Conservation (phyloP, 768 basidiomycete genomes). For the Solioccasus polychromus region DNA sequence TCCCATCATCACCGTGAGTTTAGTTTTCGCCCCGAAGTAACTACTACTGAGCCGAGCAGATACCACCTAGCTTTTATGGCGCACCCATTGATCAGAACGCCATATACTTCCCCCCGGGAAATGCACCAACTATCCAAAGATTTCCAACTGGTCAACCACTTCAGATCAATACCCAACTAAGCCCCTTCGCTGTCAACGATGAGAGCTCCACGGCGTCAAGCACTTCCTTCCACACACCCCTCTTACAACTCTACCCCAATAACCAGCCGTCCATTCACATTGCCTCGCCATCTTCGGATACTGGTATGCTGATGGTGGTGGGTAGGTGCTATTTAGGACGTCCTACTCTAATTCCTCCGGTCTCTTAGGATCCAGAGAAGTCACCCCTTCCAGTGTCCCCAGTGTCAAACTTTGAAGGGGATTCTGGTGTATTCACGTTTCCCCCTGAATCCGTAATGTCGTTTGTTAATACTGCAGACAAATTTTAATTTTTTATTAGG, state of each 20-base stretch:
- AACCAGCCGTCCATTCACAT: conserved; percentile 7
- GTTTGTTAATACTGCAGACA: background rate
- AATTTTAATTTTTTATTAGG: conserved; percentile 15
- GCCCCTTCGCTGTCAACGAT: conserved; percentile 3
- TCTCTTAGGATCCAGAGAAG: conserved; percentile 10
- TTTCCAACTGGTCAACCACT: conserved; percentile 14
- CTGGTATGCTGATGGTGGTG: conserved; percentile 6
- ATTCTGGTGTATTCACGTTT: background rate
- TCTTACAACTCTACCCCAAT: background rate
- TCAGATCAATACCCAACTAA: conserved; percentile 19
- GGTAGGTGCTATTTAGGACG: background rate
- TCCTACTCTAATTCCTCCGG: background rate
- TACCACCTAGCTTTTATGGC: background rate
- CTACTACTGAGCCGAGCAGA: conserved; percentile 10
- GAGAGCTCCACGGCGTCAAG: conserved; percentile 18
- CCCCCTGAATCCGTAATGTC: conserved; percentile 12
- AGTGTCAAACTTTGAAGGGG: conserved; percentile 3
- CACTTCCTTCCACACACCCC: conserved; percentile 15
- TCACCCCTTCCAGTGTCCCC: conserved; percentile 14
- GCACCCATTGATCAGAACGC: background rate
- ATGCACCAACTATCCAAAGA: background rate
- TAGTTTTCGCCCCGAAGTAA: background rate
- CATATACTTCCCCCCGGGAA: background rate
- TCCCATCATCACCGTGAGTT: conserved; percentile 13
- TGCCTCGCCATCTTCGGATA: conserved; percentile 9